Evolutionary conservation across 768 basidiomycete genomes (phyloP).

Genomic region (Epithele typhae): DNA sequence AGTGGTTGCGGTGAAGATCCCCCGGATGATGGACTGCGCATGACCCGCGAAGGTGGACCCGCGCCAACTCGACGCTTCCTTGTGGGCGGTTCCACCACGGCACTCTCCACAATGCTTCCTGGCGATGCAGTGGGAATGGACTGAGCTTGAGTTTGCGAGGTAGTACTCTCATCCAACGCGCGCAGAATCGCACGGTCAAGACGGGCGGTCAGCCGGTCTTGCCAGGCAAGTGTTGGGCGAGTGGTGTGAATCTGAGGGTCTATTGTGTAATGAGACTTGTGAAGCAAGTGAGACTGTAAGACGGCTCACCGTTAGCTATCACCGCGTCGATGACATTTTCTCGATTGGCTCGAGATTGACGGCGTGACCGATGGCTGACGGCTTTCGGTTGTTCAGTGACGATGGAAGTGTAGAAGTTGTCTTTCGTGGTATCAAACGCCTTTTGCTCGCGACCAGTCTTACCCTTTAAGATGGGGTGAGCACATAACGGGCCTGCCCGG

Average conservation of each 20-base stretch:
- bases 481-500: neutral
- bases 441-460: slow-evolving; percentile 49
- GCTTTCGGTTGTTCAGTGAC: slow-evolving; percentile 48
- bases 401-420: slow-evolving; percentile 76
- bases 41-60: neutral
- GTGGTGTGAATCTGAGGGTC: slow-evolving; percentile 9
- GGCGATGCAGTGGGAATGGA: too few species aligned
- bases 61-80: slow-evolving; percentile 46
- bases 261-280: neutral
- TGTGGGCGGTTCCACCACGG: slow-evolving; percentile 33
- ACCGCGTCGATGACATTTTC: slow-evolving; percentile 70
- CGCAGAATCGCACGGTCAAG: slow-evolving; percentile 22
- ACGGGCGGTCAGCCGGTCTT: slow-evolving; percentile 62
- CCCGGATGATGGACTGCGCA: too few species aligned
- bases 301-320: slow-evolving; percentile 15
- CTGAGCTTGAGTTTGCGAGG: too few species aligned
- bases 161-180: too few species aligned
- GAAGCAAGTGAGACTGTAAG: neutral
- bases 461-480: slow-evolving; percentile 40
- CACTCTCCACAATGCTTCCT: too few species aligned
- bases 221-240: slow-evolving; percentile 66
- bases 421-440: slow-evolving; percentile 60
- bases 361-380: slow-evolving; percentile 47
- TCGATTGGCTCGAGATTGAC: slow-evolving; percentile 70
- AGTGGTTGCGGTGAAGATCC: too few species aligned